Base-by-base conservation (phyloP, 371 early-diverging fungal genomes). In the Circinella umbellata region DNA sequence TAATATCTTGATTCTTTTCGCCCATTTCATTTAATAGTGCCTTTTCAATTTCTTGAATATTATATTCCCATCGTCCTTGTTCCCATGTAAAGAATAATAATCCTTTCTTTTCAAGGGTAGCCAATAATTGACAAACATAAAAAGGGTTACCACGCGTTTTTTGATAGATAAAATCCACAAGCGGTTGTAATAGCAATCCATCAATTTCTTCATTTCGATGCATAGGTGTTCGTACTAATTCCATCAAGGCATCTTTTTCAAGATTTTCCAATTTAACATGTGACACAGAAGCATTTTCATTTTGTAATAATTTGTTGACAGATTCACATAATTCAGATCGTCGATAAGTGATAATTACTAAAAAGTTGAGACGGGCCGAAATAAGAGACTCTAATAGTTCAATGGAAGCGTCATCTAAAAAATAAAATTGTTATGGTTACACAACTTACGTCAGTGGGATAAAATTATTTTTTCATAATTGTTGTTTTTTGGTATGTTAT, bases 21-120 rank as follows among this genome's bases (percentile, higher is more conserved):
- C 66, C 69, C 53, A 74, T 69, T 20, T 76, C 79, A 15, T 73
- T 42, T 14, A 74, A 48, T 1, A 80, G 39, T 3, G 76, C 77
- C 57, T 79, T 81, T 67, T 82, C 80, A n/a, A 81, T 80, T 46
- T 80, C 81, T 42, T 81, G 77, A 5, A 84, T 49, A 67, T 81
- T 84, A 69, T 84, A 84, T 27, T 84, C 84, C 84, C 84, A 84
- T 4, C 80, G 75, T 63, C 74, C 71, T 61, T 81, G 77, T 62
- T 80, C 79, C 84, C 84, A 84, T 1, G 78, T 77, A 48, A 84
- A 84, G 63, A 76, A 84, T 20, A 84, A 72, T 7, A 81, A 38
- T n/a, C 77, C 80, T 46, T 81, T 84, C 66, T 78, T 81, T 72
- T 80, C 84, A 20, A 84, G 66, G 0, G 84, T 73, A 17, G 76